phyloP scores from a whole-genome alignment of 495 filamentous ascomycete genomes.

The Hypoxylon fragiforme region DNA sequence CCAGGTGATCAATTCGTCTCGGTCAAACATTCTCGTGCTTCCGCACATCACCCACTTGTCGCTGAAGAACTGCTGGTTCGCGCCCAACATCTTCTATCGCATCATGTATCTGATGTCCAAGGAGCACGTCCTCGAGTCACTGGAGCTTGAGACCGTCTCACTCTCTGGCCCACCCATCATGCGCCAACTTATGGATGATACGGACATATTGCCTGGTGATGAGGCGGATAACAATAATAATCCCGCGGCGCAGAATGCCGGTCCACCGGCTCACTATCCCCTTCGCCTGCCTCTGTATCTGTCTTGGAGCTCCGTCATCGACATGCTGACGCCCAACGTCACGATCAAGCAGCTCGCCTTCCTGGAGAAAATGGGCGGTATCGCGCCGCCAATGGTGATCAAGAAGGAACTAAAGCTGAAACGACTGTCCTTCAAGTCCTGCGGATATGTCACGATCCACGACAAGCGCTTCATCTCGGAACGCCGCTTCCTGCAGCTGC shows the following conservation, averaged over 20 bases:
- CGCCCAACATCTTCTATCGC: conserved; percentile 43
- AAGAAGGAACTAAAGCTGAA: conserved; percentile 27
- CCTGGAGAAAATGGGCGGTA: neutral
- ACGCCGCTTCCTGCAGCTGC: neutral
- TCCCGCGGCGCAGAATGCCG: neutral
- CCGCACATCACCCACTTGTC: conserved; percentile 57
- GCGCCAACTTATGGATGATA: neutral
- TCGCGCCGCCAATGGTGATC: neutral
- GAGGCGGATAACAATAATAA: too few relatives aligned
- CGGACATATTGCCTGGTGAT: too few relatives aligned
- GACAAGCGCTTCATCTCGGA: conserved; percentile 20
- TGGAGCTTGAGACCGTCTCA: conserved; percentile 52
- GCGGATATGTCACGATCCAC: conserved; percentile 46
- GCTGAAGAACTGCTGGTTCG: conserved; percentile 59
- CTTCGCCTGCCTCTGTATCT: neutral
- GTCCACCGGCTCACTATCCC: too few relatives aligned
- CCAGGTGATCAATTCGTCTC: conserved; percentile 49
- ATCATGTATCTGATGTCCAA: conserved; percentile 31
- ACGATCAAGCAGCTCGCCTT: conserved; percentile 24
- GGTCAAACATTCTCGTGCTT: conserved; percentile 39
- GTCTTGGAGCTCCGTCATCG: conserved; percentile 48
- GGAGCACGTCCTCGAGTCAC: conserved; percentile 29
- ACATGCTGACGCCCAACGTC: conserved; percentile 44
- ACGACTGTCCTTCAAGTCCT: conserved; percentile 46
- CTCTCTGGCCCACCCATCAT: conserved; percentile 40